Percentiles rank a stretch among this genome's conserved stretches.
Conservation (phyloP, 1,284 basidiomycete genomes). For the Leccinum subfulvum region DNA sequence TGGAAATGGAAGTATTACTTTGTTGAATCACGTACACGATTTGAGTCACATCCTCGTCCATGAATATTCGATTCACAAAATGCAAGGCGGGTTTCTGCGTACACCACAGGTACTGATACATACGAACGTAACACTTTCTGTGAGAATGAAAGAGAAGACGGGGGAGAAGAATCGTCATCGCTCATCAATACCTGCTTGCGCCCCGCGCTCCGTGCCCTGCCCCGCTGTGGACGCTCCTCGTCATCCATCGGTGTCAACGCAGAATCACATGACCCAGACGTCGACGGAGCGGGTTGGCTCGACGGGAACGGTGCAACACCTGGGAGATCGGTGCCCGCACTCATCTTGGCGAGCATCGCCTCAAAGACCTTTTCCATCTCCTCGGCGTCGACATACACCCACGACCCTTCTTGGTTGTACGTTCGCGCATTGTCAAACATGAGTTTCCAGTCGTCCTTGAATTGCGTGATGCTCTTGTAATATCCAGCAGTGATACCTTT, state of each 20-base stretch:
- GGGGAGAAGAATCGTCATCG: slow-evolving; percentile 54
- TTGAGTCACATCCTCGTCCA: no score
- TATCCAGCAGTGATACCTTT: slow-evolving; percentile 74
- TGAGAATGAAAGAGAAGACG: no score
- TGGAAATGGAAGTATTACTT: no score
- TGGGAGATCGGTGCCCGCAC: slow-evolving; percentile 70
- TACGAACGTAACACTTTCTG: no score
- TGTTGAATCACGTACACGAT: no score
- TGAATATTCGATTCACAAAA: no score
- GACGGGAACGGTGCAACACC: slow-evolving; percentile 50
- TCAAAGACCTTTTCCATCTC: slow-evolving; percentile 88
- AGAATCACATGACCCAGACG: slow-evolving; percentile 56
- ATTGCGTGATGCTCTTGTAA: slow-evolving; percentile 77
- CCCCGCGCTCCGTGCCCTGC: slow-evolving; percentile 49
- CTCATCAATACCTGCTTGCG: slow-evolving; percentile 67
- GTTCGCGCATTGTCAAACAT: slow-evolving; percentile 94
- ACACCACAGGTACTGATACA: no score
- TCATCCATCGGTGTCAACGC: slow-evolving; percentile 78
- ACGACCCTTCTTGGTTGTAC: slow-evolving; percentile 86
- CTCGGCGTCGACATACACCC: slow-evolving; percentile 92
- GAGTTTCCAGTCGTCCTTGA: slow-evolving; percentile 79
- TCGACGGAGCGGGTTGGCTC: slow-evolving; percentile 38
- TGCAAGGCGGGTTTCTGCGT: no score
- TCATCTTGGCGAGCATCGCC: slow-evolving; percentile 56
- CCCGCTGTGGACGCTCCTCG: slow-evolving; percentile 59